phyloP scores from a whole-genome alignment of 441 rosid genomes.

The Oxalis stricta region DNA sequence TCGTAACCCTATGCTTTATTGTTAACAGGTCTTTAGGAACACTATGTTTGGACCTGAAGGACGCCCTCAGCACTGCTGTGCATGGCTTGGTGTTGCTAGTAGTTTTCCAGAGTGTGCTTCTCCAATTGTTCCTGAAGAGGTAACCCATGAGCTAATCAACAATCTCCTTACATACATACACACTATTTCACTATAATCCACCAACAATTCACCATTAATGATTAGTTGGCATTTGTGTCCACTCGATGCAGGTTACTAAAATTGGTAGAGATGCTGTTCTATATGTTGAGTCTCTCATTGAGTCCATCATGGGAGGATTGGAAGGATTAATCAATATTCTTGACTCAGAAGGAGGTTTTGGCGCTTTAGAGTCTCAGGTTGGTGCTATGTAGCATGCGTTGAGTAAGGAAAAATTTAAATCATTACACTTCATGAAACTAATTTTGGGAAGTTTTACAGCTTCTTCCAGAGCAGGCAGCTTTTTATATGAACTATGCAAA shows the following conservation, averaged over 20 bases:
- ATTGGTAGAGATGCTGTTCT: slow-evolving; percentile 94
- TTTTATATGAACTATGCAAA: slow-evolving; percentile 65
- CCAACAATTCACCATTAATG: not conserved
- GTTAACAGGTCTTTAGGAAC: slow-evolving; percentile 80
- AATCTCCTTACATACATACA: not conserved
- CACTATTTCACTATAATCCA: not conserved
- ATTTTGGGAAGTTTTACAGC: slow-evolving; percentile 40
- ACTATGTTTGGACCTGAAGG: slow-evolving; percentile 99
- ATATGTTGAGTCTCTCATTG: slow-evolving; percentile 94
- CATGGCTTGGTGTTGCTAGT: slow-evolving; percentile 99
- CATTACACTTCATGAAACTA: slow-evolving; percentile 10
- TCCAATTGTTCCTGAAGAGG: slow-evolving; percentile 94
- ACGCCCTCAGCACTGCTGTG: slow-evolving; percentile 99
- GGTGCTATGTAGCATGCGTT: slow-evolving; percentile 11
- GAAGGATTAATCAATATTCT: slow-evolving; percentile 97
- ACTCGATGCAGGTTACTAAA: slow-evolving; percentile 61
- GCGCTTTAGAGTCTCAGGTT: slow-evolving; percentile 97
- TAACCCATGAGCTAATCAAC: slow-evolving; percentile 13
- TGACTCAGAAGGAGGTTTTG: slow-evolving; percentile 99
- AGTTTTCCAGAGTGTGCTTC: slow-evolving; percentile 99
- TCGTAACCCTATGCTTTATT: slow-evolving; percentile 15
- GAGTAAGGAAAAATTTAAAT: slow-evolving; percentile 8
- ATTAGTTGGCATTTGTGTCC: slow-evolving; percentile 6
- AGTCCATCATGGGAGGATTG: slow-evolving; percentile 97
- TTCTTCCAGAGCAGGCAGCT: slow-evolving; percentile 98